These are phyloP conservation scores for Xylaria telfairii DNA, from an alignment of 495 filamentous ascomycete species.

Conservation along the genomic window DNA sequence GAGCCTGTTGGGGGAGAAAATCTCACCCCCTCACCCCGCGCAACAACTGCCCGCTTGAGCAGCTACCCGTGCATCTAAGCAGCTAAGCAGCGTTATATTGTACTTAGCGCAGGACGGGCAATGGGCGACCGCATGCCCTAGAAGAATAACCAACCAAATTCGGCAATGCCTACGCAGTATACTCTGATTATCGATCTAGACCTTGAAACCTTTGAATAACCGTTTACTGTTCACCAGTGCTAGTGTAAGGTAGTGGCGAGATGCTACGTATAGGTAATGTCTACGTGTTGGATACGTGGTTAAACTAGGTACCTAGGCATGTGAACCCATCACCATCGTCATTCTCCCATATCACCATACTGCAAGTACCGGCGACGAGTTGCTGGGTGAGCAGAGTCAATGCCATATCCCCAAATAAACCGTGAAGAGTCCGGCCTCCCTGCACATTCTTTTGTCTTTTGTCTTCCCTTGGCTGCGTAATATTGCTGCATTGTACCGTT, in stretches of 20 bases:
- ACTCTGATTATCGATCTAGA: constrained; percentile 4
- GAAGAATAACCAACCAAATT: not conserved
- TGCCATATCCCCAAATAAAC: constrained; percentile 10
- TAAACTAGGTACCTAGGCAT: not conserved
- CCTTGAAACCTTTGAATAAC: not conserved
- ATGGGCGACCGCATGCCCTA: not conserved
- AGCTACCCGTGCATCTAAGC: not conserved
- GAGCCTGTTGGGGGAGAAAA: constrained; percentile 5
- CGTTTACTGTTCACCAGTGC: not conserved
- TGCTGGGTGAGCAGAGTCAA: not conserved
- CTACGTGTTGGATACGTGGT: not conserved
- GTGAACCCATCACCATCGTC: not conserved
- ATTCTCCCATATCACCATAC: not conserved
- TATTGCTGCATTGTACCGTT: constrained; percentile 27
- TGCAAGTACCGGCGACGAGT: not conserved
- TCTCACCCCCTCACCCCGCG: constrained; percentile 18
- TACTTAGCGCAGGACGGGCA: not conserved
- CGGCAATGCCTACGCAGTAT: not conserved
- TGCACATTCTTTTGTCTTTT: constrained; percentile 8
- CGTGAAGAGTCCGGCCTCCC: constrained; percentile 5
- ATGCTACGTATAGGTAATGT: no score
- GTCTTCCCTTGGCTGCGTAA: constrained; percentile 27
- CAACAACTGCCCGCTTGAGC: constrained; percentile 7
- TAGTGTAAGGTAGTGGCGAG: no score
- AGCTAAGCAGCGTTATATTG: not conserved